Evolutionary conservation across 768 basidiomycete species (phyloP).

Genomic region (Mycena capillaripes): DNA sequence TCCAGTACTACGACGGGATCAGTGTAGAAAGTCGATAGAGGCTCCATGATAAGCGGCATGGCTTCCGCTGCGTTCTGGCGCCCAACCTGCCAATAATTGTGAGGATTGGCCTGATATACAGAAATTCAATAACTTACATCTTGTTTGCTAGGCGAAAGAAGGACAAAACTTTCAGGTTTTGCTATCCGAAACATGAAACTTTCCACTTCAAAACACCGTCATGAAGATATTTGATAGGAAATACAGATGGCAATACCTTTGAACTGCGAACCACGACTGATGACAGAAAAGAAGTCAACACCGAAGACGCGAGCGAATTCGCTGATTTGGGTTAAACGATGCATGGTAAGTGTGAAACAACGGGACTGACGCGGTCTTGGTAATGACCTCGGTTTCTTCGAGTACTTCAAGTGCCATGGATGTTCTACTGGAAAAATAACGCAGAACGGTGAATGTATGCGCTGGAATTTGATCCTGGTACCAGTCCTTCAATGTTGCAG

Average conservation of each 20-base stretch:
- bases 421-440: conserved; percentile 76
- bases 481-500: conserved; percentile 75
- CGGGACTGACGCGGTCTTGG: conserved; percentile 86
- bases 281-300: conserved; percentile 96
- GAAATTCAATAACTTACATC: conserved; percentile 68
- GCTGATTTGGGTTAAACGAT: conserved; percentile 56
- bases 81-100: conserved; percentile 76
- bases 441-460: conserved; percentile 68
- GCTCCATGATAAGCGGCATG: conserved; percentile 96
- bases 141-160: conserved; percentile 89
- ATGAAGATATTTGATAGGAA: background rate
- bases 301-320: conserved; percentile 99
- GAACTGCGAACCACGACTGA: conserved; percentile 96
- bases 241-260: conserved; percentile 56
- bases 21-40: conserved; percentile 91
- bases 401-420: conserved; percentile 83
- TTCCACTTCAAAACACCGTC: conserved; percentile 68
- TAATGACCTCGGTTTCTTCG: conserved; percentile 84
- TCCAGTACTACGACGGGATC: conserved; percentile 95
- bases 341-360: background rate
- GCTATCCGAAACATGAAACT: conserved; percentile 98
- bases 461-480: conserved; percentile 70
- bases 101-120: background rate
- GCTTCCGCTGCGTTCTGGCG: conserved; percentile 97
- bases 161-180: conserved; percentile 93